These are phyloP conservation scores for Trichoderma sp. DNA, from an alignment of 2,329 filamentous ascomycete genomes.

Conservation along the genomic window DNA sequence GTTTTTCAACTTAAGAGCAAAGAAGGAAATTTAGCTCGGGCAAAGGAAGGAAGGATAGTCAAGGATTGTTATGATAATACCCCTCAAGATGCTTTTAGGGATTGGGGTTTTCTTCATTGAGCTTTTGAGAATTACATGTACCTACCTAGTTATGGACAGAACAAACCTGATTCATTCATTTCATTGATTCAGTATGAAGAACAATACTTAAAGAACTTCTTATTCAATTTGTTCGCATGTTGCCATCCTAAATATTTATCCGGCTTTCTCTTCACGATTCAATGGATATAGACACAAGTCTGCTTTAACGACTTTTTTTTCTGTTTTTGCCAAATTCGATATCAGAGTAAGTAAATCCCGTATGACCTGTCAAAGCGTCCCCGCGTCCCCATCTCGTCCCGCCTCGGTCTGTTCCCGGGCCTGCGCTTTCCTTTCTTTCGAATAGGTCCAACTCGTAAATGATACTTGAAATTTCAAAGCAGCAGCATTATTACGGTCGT, in stretches of 20 bases:
- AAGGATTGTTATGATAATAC: slow-evolving; percentile 16
- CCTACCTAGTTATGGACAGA: not conserved
- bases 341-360: slow-evolving; percentile 9
- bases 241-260: not conserved
- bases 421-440: not conserved
- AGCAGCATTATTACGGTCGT: slow-evolving; percentile 16
- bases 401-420: not conserved
- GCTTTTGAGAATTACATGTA: not conserved
- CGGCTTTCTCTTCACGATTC: slow-evolving; percentile 5
- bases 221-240: not conserved
- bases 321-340: slow-evolving; percentile 22
- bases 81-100: slow-evolving; percentile 13
- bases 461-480: slow-evolving; percentile 13
- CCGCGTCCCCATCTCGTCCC: not conserved
- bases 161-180: not conserved
- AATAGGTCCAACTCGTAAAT: not conserved
- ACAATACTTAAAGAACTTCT: not conserved
- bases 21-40: slow-evolving; percentile 13
- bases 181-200: not conserved
- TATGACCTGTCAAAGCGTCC: slow-evolving; percentile 8
- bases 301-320: slow-evolving; percentile 18
- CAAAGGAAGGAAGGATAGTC: not conserved
- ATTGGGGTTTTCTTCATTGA: not conserved
- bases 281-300: slow-evolving; percentile 1
- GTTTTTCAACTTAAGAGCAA: not conserved